Percentiles rank a stretch among this genome's conserved stretches.
Conservation (phyloP, 2,329 filamentous ascomycete genomes). For the Bipolaris sorokiniana region DNA sequence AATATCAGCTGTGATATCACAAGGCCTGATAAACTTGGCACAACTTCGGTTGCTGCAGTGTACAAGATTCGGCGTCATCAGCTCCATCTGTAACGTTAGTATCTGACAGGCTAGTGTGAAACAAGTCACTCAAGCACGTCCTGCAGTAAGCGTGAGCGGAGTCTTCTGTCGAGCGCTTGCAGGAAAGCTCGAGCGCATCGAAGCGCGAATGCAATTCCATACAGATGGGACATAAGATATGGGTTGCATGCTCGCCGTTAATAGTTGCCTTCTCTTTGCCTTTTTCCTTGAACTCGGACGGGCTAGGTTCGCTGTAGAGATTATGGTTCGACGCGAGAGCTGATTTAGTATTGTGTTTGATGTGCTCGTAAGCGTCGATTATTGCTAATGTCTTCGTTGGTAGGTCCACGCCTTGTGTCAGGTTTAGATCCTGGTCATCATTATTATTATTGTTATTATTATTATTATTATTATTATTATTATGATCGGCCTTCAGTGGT, state of each 20-base stretch:
- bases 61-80: constrained; percentile 20
- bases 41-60: constrained; percentile 22
- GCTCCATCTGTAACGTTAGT: constrained; percentile 20
- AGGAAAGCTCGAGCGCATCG: constrained; percentile 18
- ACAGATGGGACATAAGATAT: constrained; percentile 17
- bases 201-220: constrained; percentile 18
- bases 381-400: not conserved
- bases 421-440: not conserved
- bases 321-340: not conserved
- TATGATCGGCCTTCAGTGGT: not conserved
- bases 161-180: constrained; percentile 15
- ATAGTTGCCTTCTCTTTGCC: constrained; percentile 6
- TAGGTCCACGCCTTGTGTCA: not conserved
- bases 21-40: constrained; percentile 14
- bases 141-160: constrained; percentile 28
- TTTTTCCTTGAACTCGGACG: not conserved
- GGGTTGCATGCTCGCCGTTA: constrained; percentile 10
- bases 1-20: constrained; percentile 11
- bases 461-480: too few relatives aligned
- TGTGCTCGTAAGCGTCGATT: not conserved
- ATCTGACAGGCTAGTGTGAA: constrained; percentile 22
- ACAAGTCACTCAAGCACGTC: constrained; percentile 26
- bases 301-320: not conserved
- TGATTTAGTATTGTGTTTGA: not conserved
- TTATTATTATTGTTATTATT: too few relatives aligned